A percentile compares a stretch with the other conserved stretches of the same genome.
These are phyloP conservation scores for Ailanthus altissimus DNA, from an alignment of 345 rosid species.

Conservation along the genomic window DNA sequence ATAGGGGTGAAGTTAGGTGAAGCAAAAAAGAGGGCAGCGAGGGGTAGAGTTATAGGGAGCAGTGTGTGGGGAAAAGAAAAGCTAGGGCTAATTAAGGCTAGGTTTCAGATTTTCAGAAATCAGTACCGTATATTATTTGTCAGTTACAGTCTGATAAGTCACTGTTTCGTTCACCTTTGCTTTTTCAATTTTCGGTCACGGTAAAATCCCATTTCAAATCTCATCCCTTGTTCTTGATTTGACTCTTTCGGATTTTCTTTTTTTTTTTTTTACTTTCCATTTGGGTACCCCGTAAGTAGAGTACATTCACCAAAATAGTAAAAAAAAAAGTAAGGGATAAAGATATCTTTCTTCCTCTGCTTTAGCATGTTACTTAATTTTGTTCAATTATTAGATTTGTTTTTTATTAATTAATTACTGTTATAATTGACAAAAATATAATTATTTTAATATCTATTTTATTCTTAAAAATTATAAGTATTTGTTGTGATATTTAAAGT, in stretches of 20 bases:
- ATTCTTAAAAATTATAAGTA: no score
- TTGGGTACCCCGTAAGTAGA: not conserved
- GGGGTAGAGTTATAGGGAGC: not conserved
- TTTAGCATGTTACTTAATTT: no score
- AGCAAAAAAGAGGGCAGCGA: no score
- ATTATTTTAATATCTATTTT: no score
- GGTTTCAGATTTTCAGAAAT: not conserved
- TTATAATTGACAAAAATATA: no score
- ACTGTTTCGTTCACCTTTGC: not conserved
- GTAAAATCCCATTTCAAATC: not conserved
- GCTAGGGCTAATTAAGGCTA: not conserved
- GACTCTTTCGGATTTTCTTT: not conserved
- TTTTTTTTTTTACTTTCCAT: not conserved
- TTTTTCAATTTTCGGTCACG: not conserved
- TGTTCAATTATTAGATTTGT: no score
- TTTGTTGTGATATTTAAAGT: no score
- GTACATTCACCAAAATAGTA: not conserved
- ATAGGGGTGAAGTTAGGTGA: no score
- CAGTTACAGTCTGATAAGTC: not conserved
- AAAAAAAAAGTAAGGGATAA: not conserved
- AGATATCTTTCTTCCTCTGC: no score
- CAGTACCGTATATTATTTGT: slow-evolving; percentile 3
- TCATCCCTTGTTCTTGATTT: not conserved
- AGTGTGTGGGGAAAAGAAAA: not conserved
- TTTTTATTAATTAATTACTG: no score